These are phyloP conservation scores for Phytophthora sojae DNA, from an alignment of 352 stramenopile genomes.

Conservation along the genomic window DNA sequence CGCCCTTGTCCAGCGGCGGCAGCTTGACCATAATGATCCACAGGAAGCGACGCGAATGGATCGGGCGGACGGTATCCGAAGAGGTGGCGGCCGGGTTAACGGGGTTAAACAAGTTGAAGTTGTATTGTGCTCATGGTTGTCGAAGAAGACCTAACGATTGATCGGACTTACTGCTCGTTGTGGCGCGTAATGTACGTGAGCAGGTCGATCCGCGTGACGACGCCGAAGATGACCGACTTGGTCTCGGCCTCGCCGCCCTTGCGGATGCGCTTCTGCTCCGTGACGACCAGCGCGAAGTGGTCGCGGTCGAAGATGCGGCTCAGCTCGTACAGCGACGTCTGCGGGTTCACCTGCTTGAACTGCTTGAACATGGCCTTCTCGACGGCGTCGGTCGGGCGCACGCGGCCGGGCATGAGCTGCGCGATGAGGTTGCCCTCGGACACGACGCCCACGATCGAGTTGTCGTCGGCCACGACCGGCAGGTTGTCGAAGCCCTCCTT, in stretches of 20 bases:
- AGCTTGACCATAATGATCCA: constrained; percentile 35
- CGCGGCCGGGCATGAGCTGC: constrained; percentile 90
- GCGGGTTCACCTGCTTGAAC: constrained; percentile 94
- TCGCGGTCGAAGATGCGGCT: constrained; percentile 96
- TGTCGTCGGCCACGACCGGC: constrained; percentile 80
- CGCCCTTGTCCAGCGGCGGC: constrained; percentile 36
- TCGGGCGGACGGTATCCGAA: constrained; percentile 7
- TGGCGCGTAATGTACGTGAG: constrained; percentile 94
- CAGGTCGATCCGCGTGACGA: constrained; percentile 97
- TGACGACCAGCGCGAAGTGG: constrained; percentile 95
- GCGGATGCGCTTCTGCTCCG: constrained; percentile 92
- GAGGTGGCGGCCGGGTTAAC: background rate
- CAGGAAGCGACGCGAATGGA: constrained; percentile 35
- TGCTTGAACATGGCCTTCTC: constrained; percentile 96
- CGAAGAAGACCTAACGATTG: constrained; percentile 1
- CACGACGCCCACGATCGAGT: constrained; percentile 95
- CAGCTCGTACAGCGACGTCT: constrained; percentile 92
- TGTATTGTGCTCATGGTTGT: constrained; percentile 21
- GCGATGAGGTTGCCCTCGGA: constrained; percentile 96
- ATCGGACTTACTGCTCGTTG: constrained; percentile 37
- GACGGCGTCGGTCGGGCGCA: constrained; percentile 88
- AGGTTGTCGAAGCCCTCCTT: constrained; percentile 91
- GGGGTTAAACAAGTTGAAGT: constrained; percentile 20
- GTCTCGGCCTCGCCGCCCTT: constrained; percentile 73
- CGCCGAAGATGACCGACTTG: constrained; percentile 94